phyloP scores from a whole-genome alignment of 2,329 filamentous ascomycete genomes.

The Hirsutella rhossiliensis region DNA sequence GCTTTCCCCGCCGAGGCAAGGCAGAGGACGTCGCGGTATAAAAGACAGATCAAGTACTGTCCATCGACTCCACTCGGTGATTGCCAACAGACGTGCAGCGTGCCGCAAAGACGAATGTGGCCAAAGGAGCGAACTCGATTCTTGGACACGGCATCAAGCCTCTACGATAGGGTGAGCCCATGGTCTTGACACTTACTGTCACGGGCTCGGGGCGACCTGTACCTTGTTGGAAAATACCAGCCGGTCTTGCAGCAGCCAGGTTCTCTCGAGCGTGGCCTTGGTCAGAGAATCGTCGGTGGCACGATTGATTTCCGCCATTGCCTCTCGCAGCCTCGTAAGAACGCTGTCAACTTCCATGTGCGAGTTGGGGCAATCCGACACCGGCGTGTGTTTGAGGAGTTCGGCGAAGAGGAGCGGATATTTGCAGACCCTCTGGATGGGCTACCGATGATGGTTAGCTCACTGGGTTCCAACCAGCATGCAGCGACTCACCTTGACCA shows the following conservation, averaged over 20 bases:
- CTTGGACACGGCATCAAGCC: constrained; percentile 39
- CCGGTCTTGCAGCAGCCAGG: constrained; percentile 74
- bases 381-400: constrained; percentile 70
- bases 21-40: constrained; percentile 73
- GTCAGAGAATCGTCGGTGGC: constrained; percentile 67
- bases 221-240: constrained; percentile 65
- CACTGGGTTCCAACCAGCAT: background rate
- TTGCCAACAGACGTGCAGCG: constrained; percentile 75
- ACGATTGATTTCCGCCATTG: constrained; percentile 69
- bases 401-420: constrained; percentile 83
- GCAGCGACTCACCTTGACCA: constrained; percentile 61
- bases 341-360: constrained; percentile 70
- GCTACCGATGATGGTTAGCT: constrained; percentile 34
- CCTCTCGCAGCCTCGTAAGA: constrained; percentile 58
- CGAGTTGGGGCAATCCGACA: constrained; percentile 71
- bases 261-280: constrained; percentile 62
- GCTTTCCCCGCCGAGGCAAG: constrained; percentile 56
- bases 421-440: constrained; percentile 83
- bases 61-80: constrained; percentile 55
- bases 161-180: constrained; percentile 17
- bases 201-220: background rate
- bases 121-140: constrained; percentile 69
- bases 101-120: constrained; percentile 69
- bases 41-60: constrained; percentile 70
- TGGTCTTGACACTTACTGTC: background rate